phyloP scores from a whole-genome alignment of 805 yeast genomes.

The Wickerhamomyces tratensis region DNA sequence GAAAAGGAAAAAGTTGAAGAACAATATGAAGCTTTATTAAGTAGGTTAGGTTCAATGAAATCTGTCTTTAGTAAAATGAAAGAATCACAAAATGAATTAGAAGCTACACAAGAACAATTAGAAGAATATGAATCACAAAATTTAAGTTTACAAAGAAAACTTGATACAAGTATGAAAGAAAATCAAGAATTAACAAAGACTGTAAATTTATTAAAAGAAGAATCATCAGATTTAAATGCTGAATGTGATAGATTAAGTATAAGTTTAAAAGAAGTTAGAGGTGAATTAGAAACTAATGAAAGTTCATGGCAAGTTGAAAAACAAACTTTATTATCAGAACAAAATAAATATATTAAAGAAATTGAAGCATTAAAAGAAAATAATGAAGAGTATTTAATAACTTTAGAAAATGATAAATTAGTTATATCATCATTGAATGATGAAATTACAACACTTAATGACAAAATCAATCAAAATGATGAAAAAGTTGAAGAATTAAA shows the following conservation, averaged over 20 bases:
- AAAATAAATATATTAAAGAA: conserved; percentile 26
- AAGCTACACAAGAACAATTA: conserved; percentile 39
- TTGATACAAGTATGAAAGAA: conserved; percentile 23
- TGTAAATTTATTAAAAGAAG: conserved; percentile 27
- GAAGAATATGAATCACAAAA: conserved; percentile 35
- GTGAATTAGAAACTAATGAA: conserved; percentile 17
- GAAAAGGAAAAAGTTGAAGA: conserved; percentile 51
- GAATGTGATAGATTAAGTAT: conserved; percentile 44
- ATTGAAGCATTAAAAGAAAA: conserved; percentile 27
- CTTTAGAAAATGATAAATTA: conserved; percentile 24
- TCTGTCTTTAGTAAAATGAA: conserved; percentile 66
- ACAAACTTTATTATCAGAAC: conserved; percentile 3
- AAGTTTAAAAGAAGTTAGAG: conserved; percentile 27
- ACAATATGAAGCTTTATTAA: conserved; percentile 52
- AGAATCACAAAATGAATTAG: conserved; percentile 55
- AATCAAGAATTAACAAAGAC: conserved; percentile 23
- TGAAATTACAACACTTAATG: conserved; percentile 27
- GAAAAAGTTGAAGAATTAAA: conserved; percentile 2
- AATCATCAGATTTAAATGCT: conserved; percentile 34
- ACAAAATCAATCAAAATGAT: conserved; percentile 5
- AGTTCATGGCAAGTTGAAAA: conserved; percentile 7
- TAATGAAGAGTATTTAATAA: conserved; percentile 25
- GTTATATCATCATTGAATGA: conserved; percentile 25
- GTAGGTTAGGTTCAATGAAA: conserved; percentile 64
- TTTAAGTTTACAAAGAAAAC: conserved; percentile 23